Conservation (phyloP, 2,329 filamentous ascomycete genomes). For the Rhynchosporium agropyri region DNA sequence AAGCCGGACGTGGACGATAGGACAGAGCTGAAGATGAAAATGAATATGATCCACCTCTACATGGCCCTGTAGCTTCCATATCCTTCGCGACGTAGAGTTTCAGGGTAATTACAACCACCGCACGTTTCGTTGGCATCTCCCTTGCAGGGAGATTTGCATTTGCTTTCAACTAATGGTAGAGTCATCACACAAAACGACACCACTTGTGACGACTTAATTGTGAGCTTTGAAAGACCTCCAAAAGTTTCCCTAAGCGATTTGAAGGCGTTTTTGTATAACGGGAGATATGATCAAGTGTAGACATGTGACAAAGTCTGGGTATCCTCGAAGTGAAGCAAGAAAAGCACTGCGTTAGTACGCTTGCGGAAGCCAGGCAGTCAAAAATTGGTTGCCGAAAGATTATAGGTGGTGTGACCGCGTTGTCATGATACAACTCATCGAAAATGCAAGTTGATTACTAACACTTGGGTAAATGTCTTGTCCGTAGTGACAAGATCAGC, state of each 20-base stretch:
- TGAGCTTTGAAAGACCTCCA: not conserved
- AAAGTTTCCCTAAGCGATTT: no score
- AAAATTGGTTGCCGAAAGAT: no score
- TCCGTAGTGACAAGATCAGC: no score
- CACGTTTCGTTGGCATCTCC: slow-evolving; percentile 43
- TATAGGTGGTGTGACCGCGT: no score
- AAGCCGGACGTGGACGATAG: slow-evolving; percentile 10
- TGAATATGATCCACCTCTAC: slow-evolving; percentile 39
- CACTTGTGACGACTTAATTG: slow-evolving; percentile 31
- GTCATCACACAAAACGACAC: slow-evolving; percentile 43
- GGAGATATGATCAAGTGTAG: not conserved
- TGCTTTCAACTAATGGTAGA: slow-evolving; percentile 24
- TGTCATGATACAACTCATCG: no score
- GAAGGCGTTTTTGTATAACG: not conserved
- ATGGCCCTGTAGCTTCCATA: slow-evolving; percentile 54
- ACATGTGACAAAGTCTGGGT: not conserved
- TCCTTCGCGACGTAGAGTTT: slow-evolving; percentile 50
- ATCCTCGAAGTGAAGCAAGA: no score
- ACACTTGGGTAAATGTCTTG: no score
- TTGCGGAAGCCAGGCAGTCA: no score
- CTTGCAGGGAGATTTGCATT: slow-evolving; percentile 44
- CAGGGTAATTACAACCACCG: slow-evolving; percentile 42
- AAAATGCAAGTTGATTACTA: no score
- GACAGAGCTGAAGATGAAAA: slow-evolving; percentile 33
- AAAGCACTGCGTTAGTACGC: no score